phyloP scores from a whole-genome alignment of 345 rosid genomes.

The Mercurialis annua region DNA sequence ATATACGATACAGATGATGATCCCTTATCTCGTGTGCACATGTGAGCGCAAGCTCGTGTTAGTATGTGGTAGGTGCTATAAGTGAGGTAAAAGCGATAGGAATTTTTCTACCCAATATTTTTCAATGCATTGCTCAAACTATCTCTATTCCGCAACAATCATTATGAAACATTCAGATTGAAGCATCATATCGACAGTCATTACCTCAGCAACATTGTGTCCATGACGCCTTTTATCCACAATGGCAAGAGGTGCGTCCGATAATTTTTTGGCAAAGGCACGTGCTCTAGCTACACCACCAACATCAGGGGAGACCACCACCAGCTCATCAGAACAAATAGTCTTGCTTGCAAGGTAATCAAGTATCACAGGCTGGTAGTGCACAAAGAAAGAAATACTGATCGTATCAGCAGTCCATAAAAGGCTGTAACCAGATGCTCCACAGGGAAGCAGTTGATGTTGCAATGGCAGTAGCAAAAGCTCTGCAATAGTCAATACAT shows the following conservation, averaged over 20 bases:
- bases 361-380: constrained; percentile 84
- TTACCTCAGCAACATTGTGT: constrained; percentile 96
- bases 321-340: constrained; percentile 80
- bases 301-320: constrained; percentile 97
- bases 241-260: constrained; percentile 96
- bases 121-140: background rate
- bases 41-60: background rate
- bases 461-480: background rate
- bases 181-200: constrained; percentile 8
- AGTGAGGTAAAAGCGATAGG: background rate
- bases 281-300: constrained; percentile 99
- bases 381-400: constrained; percentile 5
- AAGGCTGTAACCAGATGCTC: background rate
- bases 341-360: constrained; percentile 95
- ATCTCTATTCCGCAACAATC: background rate
- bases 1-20: background rate
- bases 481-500: background rate
- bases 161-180: background rate
- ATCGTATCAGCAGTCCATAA: background rate
- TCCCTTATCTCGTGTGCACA: background rate
- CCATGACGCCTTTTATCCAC: constrained; percentile 97
- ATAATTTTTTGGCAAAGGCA: constrained; percentile 87
- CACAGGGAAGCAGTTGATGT: background rate
- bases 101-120: constrained; percentile 1
- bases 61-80: background rate